Base-by-base conservation (phyloP, 1,284 basidiomycete genomes). In the Rhodotorula sp. region DNA sequence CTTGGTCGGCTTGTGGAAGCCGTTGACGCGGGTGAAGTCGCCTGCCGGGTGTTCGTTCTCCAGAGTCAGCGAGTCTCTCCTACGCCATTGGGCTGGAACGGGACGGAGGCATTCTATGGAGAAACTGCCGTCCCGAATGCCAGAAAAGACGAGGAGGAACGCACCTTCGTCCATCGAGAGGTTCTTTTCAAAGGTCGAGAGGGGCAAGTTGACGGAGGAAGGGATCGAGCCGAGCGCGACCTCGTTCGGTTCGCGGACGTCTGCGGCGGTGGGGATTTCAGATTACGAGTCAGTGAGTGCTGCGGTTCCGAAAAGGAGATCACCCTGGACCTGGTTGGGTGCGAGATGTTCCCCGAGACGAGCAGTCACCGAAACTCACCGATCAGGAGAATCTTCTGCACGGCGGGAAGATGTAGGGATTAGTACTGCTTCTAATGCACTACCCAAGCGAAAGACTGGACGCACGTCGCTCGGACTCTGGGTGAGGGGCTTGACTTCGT, bases 151-250 rank as follows among this genome's bases (percentile, higher is more conserved):
- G 34, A 34, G 34, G 34, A 34, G 34, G 34, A 34, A 34, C 34
- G 34, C 34, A 23, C 85, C 85, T 3, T 85, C 82, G 62, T 85
- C 81, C 67, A 90, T 82, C 75, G 87, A 84, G 61, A 99, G 82
- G 10, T 92, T 88, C 59, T 85, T 86, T 55, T 87, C 83, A 65
- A 99, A 86, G 28, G 86, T 85, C 6, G 91, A 91, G 31, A 99
- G 87, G 10, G 97, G 95, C 19, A 99, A 83, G 80, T 95, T 95
- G 78, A 99, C 93, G 8, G 95, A 87, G 18, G 92, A 94, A 5
- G 97, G 97, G 78, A 99, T 97, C 79, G 91, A 91, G 43, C 97
- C 95, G 80, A 95, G 91, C 4, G 90, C 86, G 49, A 95, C 92
- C 81, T 99, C 97, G 76, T 93, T 88, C 5, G 90, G 90, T 81